Evolutionary conservation across 179 eudicot genomes (phyloP).

Genomic region (Patellifolia procumbens): DNA sequence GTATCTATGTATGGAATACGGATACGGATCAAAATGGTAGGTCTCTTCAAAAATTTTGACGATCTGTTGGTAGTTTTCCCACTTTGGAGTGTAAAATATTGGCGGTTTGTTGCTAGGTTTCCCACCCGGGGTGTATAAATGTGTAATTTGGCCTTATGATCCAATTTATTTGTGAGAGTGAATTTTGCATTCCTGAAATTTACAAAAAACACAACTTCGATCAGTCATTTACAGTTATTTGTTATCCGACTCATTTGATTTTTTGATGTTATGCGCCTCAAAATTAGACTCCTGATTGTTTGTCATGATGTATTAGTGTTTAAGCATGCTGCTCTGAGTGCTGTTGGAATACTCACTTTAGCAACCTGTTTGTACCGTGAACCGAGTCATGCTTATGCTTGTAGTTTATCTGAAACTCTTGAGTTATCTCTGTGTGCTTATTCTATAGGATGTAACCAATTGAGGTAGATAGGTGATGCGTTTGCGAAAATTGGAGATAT

Average conservation of each 20-base stretch:
- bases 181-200: slow-evolving; percentile 1
- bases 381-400: not conserved
- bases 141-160: slow-evolving; percentile 26
- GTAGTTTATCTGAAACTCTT: not conserved
- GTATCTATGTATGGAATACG: slow-evolving; percentile 15
- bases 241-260: not conserved
- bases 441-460: not conserved
- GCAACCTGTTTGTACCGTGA: too few species aligned
- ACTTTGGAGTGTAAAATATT: slow-evolving; percentile 13
- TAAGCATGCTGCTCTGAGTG: not conserved
- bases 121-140: not conserved
- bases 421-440: not conserved
- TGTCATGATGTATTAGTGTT: too few species aligned
- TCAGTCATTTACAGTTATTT: not conserved
- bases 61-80: slow-evolving; percentile 11
- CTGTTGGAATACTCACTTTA: not conserved
- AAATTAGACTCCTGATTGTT: not conserved
- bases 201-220: not conserved
- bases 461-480: not conserved
- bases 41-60: slow-evolving; percentile 24
- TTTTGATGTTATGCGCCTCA: not conserved
- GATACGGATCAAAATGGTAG: slow-evolving; percentile 26
- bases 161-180: slow-evolving; percentile 7
- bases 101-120: slow-evolving; percentile 9
- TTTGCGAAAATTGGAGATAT: not conserved